phyloP scores from a whole-genome alignment of 2,329 filamentous ascomycete species.

The Chaetomiaceae sp. region DNA sequence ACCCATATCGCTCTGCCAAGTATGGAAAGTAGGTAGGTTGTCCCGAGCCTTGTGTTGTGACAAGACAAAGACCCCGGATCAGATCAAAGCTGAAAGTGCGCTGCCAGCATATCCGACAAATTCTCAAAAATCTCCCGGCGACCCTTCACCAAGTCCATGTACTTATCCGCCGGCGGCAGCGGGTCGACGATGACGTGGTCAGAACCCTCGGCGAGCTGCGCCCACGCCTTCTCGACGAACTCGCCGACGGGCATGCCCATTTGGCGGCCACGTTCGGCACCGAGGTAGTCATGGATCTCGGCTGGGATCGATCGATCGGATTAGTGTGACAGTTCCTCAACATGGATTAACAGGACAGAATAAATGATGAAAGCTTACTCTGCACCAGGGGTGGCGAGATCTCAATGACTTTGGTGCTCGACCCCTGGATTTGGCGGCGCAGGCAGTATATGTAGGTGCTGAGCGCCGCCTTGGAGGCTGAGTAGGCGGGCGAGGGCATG shows the following conservation, averaged over 20 bases:
- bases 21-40: too few species aligned
- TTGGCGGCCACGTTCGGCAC: neutral
- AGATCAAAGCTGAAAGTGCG: neutral
- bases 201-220: slow-evolving; percentile 1
- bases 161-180: neutral
- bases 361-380: neutral
- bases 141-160: neutral
- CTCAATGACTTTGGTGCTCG: slow-evolving; percentile 1
- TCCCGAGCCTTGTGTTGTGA: too few species aligned
- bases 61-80: too few species aligned
- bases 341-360: neutral
- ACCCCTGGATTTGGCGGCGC: neutral
- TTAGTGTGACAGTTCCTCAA: too few species aligned
- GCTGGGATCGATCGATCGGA: neutral
- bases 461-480: slow-evolving; percentile 49
- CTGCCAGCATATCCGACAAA: neutral
- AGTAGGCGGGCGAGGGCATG: slow-evolving; percentile 42
- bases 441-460: slow-evolving; percentile 27
- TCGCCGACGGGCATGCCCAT: slow-evolving; percentile 1
- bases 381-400: slow-evolving; percentile 4
- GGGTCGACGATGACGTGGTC: neutral
- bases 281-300: slow-evolving; percentile 11
- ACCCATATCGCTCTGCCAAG: too few species aligned
- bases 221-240: slow-evolving; percentile 3
- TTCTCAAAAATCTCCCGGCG: neutral